Percentiles rank a stretch among this genome's conserved stretches.
Evolutionary conservation across 2,329 filamentous ascomycete species (phyloP).

Genomic region (Aspergillus pseudoviridinutans): DNA sequence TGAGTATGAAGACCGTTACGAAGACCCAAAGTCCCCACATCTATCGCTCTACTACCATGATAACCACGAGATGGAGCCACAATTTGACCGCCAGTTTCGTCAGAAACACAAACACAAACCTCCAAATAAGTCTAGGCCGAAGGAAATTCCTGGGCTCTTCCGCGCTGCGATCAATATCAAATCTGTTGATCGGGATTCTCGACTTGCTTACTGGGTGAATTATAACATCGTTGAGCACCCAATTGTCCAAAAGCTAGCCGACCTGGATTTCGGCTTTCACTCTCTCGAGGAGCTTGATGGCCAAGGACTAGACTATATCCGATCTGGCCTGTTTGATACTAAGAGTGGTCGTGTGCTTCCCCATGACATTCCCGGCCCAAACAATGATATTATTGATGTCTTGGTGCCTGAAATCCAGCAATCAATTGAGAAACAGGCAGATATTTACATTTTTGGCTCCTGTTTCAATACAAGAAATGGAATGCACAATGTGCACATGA

Average conservation of each 20-base stretch:
- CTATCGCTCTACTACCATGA: conserved; percentile 14
- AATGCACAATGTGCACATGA: conserved; percentile 21
- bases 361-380: conserved; percentile 14
- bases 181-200: conserved; percentile 12
- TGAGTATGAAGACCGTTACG: conserved; percentile 4
- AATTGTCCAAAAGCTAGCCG: conserved; percentile 7
- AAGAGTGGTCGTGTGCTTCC: conserved; percentile 15
- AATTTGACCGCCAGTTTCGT: conserved; percentile 1
- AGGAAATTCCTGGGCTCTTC: conserved; percentile 9
- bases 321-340: conserved; percentile 12
- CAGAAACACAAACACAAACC: conserved; percentile 1
- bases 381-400: conserved; percentile 34
- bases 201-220: conserved; percentile 18
- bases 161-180: conserved; percentile 18
- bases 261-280: conserved; percentile 12
- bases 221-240: conserved; percentile 8
- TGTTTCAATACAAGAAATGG: conserved; percentile 4
- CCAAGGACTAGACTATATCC: conserved; percentile 15
- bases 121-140: conserved; percentile 1
- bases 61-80: not conserved
- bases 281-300: not conserved
- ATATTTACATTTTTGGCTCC: conserved; percentile 16
- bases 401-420: conserved; percentile 12
- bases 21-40: conserved; percentile 10
- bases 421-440: conserved; percentile 9